Evolutionary conservation across 805 yeast genomes (phyloP), one percentile per base, ranked within the genome.

Genomic region (Lachancea kluyveri): DNA sequence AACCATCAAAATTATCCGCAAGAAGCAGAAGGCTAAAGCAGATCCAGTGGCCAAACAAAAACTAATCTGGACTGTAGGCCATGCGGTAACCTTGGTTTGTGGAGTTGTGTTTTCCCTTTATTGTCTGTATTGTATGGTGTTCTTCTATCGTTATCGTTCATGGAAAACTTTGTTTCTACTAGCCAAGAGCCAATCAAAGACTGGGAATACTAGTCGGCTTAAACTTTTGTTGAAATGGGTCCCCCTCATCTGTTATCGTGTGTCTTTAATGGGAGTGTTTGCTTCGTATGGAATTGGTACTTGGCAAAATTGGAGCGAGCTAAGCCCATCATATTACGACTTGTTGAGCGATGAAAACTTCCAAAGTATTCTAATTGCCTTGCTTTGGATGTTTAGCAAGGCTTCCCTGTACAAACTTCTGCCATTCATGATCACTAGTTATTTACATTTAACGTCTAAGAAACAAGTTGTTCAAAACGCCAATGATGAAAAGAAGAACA

Each of bases 341-440:
- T 61, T 87, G 51, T 50, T 84, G 33, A 77, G 87, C 7, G 73
- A 85, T 15, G 85, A 75, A 43, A 82, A 83, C 52, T 81, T 81
- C 64, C 95, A 85, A 57, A 74, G 72, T 48, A 59, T 77, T 33
- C 40, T 72, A 3, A 56, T 81, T 34, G 71, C 77, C 1, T 17
- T 52, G 3, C 58, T 74, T 12, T 82, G 90, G 90, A 49, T 74
- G 28, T 54, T 79, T 34, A 72, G 79, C 23, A 74, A 82, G 58
- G 66, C 70, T 39, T 77, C 87, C 1, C 57, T 73, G 4, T 79
- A 77, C 60, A 81, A 80, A 50, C 44, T 82, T 26, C 38, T 76
- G 10, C 90, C 92, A 15, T 77, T 64, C 50, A 59, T 65, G 43
- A 44, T 76, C 26, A 62, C 79, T 29, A 67, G 88, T 12, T 39